These are phyloP conservation scores for Crithidia bombi DNA, from an alignment of 208 protist genomes.

Conservation along the genomic window DNA sequence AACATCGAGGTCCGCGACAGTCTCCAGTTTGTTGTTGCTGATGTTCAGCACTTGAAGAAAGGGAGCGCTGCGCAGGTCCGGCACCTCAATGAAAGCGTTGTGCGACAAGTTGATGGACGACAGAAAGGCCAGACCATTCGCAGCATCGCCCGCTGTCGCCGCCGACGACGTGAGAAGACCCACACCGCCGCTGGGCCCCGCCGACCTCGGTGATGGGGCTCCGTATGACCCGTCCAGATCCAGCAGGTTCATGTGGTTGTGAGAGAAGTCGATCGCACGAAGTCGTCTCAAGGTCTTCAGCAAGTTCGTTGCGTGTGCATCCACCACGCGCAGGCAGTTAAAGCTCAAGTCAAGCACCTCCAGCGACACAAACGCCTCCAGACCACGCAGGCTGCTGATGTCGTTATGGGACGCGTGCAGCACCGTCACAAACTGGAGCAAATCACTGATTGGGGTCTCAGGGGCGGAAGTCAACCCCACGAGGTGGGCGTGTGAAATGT, in stretches of 20 bases:
- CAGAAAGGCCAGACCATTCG: conserved; percentile 26
- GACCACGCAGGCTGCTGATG: conserved; percentile 55
- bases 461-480: conserved; percentile 36
- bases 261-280: conserved; percentile 59
- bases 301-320: conserved; percentile 52
- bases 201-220: conserved; percentile 17
- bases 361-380: conserved; percentile 66
- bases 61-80: conserved; percentile 73
- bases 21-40: conserved; percentile 75
- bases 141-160: conserved; percentile 13
- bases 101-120: conserved; percentile 68
- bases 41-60: conserved; percentile 68
- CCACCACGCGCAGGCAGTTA: conserved; percentile 71
- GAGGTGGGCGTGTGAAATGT: conserved; percentile 36
- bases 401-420: conserved; percentile 74
- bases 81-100: conserved; percentile 82
- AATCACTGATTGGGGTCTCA: conserved; percentile 28
- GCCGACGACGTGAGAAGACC: conserved; percentile 1
- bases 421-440: conserved; percentile 58
- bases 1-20: conserved; percentile 55
- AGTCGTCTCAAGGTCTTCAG: conserved; percentile 58
- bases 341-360: conserved; percentile 81
- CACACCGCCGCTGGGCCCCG: background rate
- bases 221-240: conserved; percentile 46
- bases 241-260: conserved; percentile 66